Conservation (phyloP, 2,329 filamentous ascomycete species). For the Pseudomassariella vexata region DNA sequence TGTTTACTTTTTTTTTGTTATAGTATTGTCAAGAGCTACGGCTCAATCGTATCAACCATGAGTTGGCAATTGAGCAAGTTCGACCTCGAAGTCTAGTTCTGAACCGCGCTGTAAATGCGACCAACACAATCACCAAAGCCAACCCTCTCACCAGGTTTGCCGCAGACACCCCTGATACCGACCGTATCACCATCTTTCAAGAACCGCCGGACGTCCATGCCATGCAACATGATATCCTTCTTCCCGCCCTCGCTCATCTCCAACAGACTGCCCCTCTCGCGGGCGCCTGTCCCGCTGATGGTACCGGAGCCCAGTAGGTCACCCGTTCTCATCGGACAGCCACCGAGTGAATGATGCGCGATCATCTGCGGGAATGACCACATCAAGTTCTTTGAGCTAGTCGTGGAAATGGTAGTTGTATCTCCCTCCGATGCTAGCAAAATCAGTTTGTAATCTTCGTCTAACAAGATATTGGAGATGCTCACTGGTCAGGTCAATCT, state of each 20-base stretch:
- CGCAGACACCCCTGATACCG: slow-evolving; percentile 31
- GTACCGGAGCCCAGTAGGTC: slow-evolving; percentile 76
- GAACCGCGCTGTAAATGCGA: slow-evolving; percentile 16
- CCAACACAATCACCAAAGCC: slow-evolving; percentile 39
- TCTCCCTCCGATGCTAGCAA: slow-evolving; percentile 37
- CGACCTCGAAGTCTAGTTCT: slow-evolving; percentile 6
- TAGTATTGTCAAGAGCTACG: no score
- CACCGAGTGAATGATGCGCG: slow-evolving; percentile 70
- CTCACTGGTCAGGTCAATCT: slow-evolving; percentile 57
- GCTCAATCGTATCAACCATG: no score
- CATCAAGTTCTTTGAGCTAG: slow-evolving; percentile 62
- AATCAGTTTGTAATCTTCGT: no score
- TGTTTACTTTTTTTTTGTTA: no score
- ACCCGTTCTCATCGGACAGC: slow-evolving; percentile 67
- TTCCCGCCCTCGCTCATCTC: slow-evolving; percentile 41
- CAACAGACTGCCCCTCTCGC: slow-evolving; percentile 36
- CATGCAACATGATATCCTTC: slow-evolving; percentile 32
- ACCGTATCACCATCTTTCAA: slow-evolving; percentile 40
- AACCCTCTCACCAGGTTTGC: slow-evolving; percentile 26
- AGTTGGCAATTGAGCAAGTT: no score
- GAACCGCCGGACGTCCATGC: slow-evolving; percentile 35
- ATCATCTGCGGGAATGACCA: slow-evolving; percentile 83
- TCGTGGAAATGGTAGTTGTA: slow-evolving; percentile 53
- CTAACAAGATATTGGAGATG: slow-evolving; percentile 5
- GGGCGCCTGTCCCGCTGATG: slow-evolving; percentile 45